Base-by-base conservation (phyloP, 179 eudicot species). In the Silene coronaria region DNA sequence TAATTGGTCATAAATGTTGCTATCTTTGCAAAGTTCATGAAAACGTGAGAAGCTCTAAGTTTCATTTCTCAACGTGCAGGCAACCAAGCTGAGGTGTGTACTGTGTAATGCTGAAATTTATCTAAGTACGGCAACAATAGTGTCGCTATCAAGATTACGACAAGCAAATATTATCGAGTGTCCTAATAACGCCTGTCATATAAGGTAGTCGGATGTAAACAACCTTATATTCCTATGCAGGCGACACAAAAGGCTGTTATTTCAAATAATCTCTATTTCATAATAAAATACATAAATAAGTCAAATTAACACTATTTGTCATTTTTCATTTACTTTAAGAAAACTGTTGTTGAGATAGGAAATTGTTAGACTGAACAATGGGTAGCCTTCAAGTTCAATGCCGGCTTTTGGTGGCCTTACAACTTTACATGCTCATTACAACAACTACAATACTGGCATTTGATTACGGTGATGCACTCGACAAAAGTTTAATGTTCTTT, bases 401-500 rank as follows among this genome's bases (percentile, higher is more conserved):
- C 61, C 61, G 71, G 28, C 45, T 74, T 1, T 45, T 75, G 65
- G 71, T 62, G 63, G 67, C 75, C 62, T 36, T 76, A 22, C 71
- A 53, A 27, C 19, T 76, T 2, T 48, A 38, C 61, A 32, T 76
- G 61, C 34, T 79, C 55, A 27, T 55, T 51, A 66, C 71, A 22
- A 19, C 38, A 11, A 11, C 57, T 10, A 19, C 36, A 10, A 58
- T 55, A 11, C 24, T 59, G 65, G 48, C 64, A 12, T 75, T 75
- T 22, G 78, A 85, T 46, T 89, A 89, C 26, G 69, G 86, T 3
- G 87, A 80, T 6, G 93, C 93, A 59, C 85, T 86, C 14, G 80
- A 84, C 66, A 89, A 89, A 71, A 80, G 82, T 42, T 76, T 88
- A 74, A 30, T 82, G 77, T 89, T 83, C 71, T 88, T 85, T 42